phyloP scores from a whole-genome alignment of 371 early-diverging fungal species.

The Mucor irregularis region DNA sequence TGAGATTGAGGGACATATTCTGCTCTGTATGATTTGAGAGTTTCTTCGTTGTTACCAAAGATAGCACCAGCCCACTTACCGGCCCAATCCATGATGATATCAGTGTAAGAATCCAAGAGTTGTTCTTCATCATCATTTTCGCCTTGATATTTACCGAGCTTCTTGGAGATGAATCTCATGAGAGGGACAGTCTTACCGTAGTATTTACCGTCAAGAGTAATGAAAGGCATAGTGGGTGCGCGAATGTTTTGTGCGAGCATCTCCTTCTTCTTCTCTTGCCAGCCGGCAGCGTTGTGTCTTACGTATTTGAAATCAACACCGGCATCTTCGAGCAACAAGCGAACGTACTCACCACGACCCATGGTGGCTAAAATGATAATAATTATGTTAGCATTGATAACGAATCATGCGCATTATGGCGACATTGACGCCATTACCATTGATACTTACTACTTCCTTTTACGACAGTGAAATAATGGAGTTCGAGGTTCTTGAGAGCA shows the following conservation, averaged over 20 bases:
- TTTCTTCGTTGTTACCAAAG: background rate
- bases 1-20: background rate
- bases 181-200: conserved; percentile 23
- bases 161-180: conserved; percentile 25
- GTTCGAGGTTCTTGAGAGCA: conserved; percentile 7
- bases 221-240: conserved; percentile 23
- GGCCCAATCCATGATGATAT: conserved; percentile 17
- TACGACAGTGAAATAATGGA: conserved; percentile 8
- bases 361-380: conserved; percentile 2
- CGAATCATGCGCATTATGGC: too few species aligned
- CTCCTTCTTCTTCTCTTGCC: conserved; percentile 14
- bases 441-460: conserved; percentile 10
- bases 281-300: conserved; percentile 10
- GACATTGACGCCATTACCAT: too few species aligned
- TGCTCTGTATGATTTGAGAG: conserved; percentile 3
- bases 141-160: conserved; percentile 26
- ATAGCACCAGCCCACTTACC: background rate
- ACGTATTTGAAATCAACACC: conserved; percentile 26
- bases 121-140: conserved; percentile 26
- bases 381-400: background rate
- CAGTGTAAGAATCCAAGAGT: conserved; percentile 20
- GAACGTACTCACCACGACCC: conserved; percentile 29
- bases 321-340: conserved; percentile 30
- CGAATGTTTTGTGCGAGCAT: conserved; percentile 1
- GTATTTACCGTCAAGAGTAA: conserved; percentile 25